Conservation (phyloP, 352 stramenopile genomes). For the Hyaloperonospora brassicae region DNA sequence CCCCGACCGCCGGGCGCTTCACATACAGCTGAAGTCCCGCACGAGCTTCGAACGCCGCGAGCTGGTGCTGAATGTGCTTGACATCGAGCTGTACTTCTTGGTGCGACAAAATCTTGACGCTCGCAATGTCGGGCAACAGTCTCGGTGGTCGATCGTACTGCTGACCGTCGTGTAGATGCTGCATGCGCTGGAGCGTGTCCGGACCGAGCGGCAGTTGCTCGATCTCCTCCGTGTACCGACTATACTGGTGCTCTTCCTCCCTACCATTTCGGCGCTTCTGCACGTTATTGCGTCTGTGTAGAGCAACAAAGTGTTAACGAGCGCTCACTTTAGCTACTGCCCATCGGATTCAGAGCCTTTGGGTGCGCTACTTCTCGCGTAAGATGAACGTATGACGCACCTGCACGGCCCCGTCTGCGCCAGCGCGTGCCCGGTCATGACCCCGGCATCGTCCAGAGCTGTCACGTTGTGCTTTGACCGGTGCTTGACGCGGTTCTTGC, state of each 20-base stretch:
- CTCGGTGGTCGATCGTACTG: slow-evolving; percentile 42
- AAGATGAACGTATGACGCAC: no score
- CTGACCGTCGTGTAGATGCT: slow-evolving; percentile 28
- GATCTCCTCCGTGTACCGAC: slow-evolving; percentile 6
- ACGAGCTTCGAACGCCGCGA: slow-evolving; percentile 40
- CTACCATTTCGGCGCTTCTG: slow-evolving; percentile 48
- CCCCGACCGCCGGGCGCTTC: slow-evolving; percentile 10
- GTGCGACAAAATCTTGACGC: slow-evolving; percentile 39
- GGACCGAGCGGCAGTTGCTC: slow-evolving; percentile 20
- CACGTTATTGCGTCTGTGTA: slow-evolving; percentile 27
- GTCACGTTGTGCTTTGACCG: not conserved
- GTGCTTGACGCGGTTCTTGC: not conserved
- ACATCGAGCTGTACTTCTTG: slow-evolving; percentile 50
- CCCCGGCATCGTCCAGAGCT: no score
- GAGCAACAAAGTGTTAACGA: not conserved
- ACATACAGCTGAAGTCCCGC: slow-evolving; percentile 16
- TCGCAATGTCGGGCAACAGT: slow-evolving; percentile 48
- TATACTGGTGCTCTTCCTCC: slow-evolving; percentile 21
- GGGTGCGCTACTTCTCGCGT: no score
- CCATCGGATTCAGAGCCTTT: not conserved
- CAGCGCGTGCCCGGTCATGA: no score
- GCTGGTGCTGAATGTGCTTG: slow-evolving; percentile 45
- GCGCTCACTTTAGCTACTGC: no score
- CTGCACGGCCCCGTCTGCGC: no score
- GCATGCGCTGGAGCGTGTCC: slow-evolving; percentile 26